Base-by-base conservation (phyloP, 371 early-diverging fungal genomes). In the Lichtheimia ornata region DNA sequence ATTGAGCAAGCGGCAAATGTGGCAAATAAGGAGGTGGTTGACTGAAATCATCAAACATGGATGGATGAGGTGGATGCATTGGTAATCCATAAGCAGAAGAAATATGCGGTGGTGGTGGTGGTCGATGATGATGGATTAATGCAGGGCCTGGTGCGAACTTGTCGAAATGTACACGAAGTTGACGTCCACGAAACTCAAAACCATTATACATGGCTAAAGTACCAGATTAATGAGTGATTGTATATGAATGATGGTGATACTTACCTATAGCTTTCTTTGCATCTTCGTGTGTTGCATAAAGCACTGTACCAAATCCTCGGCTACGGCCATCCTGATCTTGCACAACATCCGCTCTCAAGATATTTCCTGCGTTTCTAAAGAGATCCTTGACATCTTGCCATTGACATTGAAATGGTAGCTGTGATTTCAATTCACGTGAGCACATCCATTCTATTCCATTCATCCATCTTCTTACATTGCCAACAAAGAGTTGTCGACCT, bases 341-440 rank as follows among this genome's bases (percentile, higher is more conserved):
- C 13, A 79, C 80, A 13, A 92, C 83, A 64, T 90, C 90, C 3
- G 91, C 89, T 7, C 89, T 71, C 43, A 84, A 67, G 30, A 90
- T 84, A 50, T 82, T 79, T 22, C 90, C 91, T 5, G 82, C 84
- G 47, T 82, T 76, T 40, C 89, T 78, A 76, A 92, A 90, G 42
- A 87, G 75, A 68, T 92, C 90, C 75, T 90, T 89, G 47, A 91
- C 75, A 54, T 91, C 90, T 64, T 91, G 89, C 91, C 90, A 89
- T 59, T 85, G 85, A 50, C 84, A 84, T 56, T 76, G 79, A 64
- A 83, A 87, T 4, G 90, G 85, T 20, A 91, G 72, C 79, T 84
- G 49, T 14, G 17, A 14, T 3, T 3, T 52, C 52, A 35, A 55
- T 2, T 53, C 47, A 28, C n/a, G 5, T 27, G 40, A 14, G n/a